Conservation (phyloP, 257 asterid genomes). For the Lycium ferocissimum region DNA sequence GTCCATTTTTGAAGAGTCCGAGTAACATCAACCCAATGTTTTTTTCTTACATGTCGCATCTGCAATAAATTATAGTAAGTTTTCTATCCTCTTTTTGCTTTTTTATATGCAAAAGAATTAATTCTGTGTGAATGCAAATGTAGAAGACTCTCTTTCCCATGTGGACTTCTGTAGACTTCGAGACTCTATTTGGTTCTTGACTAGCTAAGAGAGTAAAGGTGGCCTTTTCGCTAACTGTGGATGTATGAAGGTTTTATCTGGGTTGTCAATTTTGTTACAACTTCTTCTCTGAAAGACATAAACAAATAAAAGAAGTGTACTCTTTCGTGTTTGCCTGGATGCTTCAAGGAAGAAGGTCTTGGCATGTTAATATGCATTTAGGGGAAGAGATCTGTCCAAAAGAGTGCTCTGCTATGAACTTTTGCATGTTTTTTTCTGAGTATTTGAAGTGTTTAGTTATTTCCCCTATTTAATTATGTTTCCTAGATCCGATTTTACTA, state of each 20-base stretch:
- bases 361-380: conserved; percentile 1
- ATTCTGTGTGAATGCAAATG: neutral
- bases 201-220: conserved; percentile 4
- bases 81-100: neutral
- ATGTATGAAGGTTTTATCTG: neutral
- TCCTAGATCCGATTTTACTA: neutral
- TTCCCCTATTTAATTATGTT: conserved; percentile 14
- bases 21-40: neutral
- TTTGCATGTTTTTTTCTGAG: too few species aligned
- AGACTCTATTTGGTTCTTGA: neutral
- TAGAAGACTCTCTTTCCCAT: neutral
- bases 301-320: neutral
- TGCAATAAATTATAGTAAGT: neutral
- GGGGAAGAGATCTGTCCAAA: neutral
- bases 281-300: neutral
- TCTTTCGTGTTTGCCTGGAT: conserved; percentile 6
- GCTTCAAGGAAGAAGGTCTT: conserved; percentile 9
- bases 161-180: neutral
- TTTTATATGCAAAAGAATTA: neutral
- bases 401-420: neutral
- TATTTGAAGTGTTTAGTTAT: neutral
- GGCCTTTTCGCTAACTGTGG: neutral
- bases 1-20: too few species aligned
- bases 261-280: neutral
- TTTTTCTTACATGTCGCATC: neutral